Percentiles rank a stretch among this genome's conserved stretches.
Evolutionary conservation across 345 rosid species (phyloP).

Genomic region (Lepidium aucheri): DNA sequence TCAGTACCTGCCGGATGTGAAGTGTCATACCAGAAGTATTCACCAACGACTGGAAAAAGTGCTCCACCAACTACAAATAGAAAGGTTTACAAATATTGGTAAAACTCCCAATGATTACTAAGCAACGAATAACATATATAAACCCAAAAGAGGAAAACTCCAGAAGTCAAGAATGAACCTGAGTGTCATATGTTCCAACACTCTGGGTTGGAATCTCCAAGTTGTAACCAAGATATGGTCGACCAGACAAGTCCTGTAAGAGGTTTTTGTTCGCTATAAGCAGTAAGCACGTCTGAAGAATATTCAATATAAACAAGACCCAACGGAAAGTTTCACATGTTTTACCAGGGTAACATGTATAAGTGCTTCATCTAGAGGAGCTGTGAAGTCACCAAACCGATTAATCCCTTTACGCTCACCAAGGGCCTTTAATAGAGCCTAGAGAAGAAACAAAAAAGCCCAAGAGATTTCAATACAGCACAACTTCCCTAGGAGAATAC

Average conservation of each 20-base stretch:
- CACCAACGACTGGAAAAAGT: slow-evolving; percentile 82
- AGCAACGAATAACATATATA: not conserved
- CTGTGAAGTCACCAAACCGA: slow-evolving; percentile 79
- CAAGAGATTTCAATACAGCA: not conserved
- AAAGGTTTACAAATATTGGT: not conserved
- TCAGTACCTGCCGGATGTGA: slow-evolving; percentile 81
- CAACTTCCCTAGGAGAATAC: not conserved
- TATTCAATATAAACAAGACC: not conserved
- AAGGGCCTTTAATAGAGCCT: slow-evolving; percentile 78
- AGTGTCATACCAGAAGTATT: slow-evolving; percentile 92
- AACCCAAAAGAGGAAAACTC: slow-evolving; percentile 4
- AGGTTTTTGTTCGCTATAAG: not conserved
- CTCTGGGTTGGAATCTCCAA: slow-evolving; percentile 63
- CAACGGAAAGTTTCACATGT: not conserved
- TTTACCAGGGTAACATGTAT: slow-evolving; percentile 72
- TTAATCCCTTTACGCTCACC: slow-evolving; percentile 83
- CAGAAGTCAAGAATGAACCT: slow-evolving; percentile 35
- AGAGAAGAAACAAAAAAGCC: slow-evolving; percentile 15
- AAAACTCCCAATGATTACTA: not conserved
- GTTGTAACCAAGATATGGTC: slow-evolving; percentile 68
- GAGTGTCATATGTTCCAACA: slow-evolving; percentile 85
- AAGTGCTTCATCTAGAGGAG: slow-evolving; percentile 86
- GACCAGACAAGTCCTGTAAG: slow-evolving; percentile 72
- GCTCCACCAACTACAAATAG: slow-evolving; percentile 70
- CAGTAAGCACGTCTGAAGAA: not conserved